A percentile compares a stretch with the other conserved stretches of the same genome.
Conservation (phyloP, 2,329 filamentous ascomycete genomes). For the Diaporthe batatas region DNA sequence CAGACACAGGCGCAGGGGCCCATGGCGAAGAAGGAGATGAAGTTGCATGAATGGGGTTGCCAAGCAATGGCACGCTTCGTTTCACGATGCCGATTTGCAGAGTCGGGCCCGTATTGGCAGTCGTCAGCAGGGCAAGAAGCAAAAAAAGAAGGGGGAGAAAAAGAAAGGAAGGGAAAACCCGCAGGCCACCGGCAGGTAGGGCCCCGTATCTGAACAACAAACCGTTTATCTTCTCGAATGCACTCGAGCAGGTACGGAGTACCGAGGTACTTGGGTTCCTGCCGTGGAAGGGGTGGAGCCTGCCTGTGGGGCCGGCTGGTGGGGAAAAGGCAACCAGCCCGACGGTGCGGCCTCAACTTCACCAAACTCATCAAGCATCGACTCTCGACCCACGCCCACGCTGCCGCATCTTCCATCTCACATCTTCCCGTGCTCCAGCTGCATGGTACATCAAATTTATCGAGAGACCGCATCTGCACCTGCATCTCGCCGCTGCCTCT, state of each 20-base stretch:
- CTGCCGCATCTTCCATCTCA: neutral
- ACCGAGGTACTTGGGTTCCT: conserved; percentile 6
- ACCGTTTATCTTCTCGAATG: no score
- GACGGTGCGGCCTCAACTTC: neutral
- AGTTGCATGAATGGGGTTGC: conserved; percentile 25
- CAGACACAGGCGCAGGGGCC: neutral
- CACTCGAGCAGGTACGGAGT: neutral
- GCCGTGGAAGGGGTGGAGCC: neutral
- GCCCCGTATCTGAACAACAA: neutral
- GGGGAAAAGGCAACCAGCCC: neutral
- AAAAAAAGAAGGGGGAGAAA: neutral
- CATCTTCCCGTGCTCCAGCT: conserved; percentile 11
- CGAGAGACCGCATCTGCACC: conserved; percentile 24
- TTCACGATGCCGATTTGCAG: conserved; percentile 23
- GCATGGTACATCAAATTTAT: conserved; percentile 11
- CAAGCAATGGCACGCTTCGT: conserved; percentile 21
- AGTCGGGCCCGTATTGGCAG: conserved; percentile 26
- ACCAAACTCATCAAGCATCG: neutral
- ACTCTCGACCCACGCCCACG: neutral
- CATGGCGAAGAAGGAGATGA: neutral
- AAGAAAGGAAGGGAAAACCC: neutral
- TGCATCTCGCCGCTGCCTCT: conserved; percentile 13
- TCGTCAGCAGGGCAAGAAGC: conserved; percentile 10
- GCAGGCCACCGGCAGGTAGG: no score
- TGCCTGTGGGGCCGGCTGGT: neutral